Conservation (phyloP, 352 stramenopile species). For the Globisporangium ultimum region DNA sequence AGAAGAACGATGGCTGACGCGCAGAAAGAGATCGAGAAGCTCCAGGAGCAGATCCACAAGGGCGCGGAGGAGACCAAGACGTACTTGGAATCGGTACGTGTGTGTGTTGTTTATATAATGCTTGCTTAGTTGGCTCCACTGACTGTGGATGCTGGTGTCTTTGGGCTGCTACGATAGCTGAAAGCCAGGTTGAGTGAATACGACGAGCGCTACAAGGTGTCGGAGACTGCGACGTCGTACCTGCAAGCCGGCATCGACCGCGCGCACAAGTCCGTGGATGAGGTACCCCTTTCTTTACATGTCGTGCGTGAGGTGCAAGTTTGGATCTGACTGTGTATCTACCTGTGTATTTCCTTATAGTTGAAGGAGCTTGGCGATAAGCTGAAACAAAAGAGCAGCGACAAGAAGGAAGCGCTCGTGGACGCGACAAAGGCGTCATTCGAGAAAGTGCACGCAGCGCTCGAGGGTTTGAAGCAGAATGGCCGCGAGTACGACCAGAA, state of each 20-base stretch:
- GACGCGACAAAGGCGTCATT: conserved; percentile 55
- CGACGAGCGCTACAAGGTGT: conserved; percentile 68
- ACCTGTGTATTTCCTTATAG: not conserved
- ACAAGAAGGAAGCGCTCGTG: conserved; percentile 42
- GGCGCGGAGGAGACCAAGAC: conserved; percentile 73
- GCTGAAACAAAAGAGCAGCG: conserved; percentile 52
- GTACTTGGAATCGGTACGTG: conserved; percentile 49
- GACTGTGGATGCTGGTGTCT: not conserved
- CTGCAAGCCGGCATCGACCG: conserved; percentile 63
- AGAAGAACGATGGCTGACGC: not conserved
- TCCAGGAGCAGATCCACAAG: conserved; percentile 68
- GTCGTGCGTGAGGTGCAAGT: no score
- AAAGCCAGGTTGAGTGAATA: conserved; percentile 55
- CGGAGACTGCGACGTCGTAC: conserved; percentile 63
- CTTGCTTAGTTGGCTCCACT: no score
- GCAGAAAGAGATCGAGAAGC: conserved; percentile 27
- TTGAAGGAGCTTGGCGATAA: conserved; percentile 53
- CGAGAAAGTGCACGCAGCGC: conserved; percentile 42
- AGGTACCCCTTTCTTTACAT: conserved; percentile 12
- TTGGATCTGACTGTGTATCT: no score
- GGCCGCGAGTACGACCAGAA: conserved; percentile 68
- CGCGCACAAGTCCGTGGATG: conserved; percentile 68
- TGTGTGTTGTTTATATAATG: not conserved
- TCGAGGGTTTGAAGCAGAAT: conserved; percentile 57
- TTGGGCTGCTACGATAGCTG: conserved; percentile 17